Evolutionary conservation across 257 asterid genomes (phyloP), one percentile per base, ranked within the genome.

Genomic region (Petrea volubilis): DNA sequence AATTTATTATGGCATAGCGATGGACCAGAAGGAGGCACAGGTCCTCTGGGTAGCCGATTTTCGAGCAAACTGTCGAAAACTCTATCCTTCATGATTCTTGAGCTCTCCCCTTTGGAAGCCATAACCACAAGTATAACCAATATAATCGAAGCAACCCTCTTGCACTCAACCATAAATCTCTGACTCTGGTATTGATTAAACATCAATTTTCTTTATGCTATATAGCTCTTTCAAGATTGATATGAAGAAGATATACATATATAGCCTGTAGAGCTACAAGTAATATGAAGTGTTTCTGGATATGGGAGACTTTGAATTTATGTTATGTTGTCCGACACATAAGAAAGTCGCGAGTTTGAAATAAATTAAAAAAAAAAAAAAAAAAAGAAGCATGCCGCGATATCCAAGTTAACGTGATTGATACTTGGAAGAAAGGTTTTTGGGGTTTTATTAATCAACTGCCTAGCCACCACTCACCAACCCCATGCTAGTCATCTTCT

Each of bases 11-110:
- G 96, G 73, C 93, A 89, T 1, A 25, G 33, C 1, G 96, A 89
- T 41, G 96, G 82, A 68, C 71, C 86, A 5, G 96, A 89, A 4
- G 96, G 91, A 1, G 96, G 94, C 71, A 84, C 94, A 3, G 78
- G 84, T 68, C 92, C 96, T 74, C 86, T 77, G 20, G 94, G 94
- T 18, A 89, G 78, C 63, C 78, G 79, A 24, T 60, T 79, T 57
- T 25, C 67, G n/a, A 82, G 47, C 57, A 87, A 77, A 6, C 57
- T 68, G 3, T 43, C 29, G 21, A 56, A 59, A 43, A 44, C 72
- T 53, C 67, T 55, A 38, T 23, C 62, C 56, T 53, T 76, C 72
- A 67, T 74, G 1, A 46, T 34, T 51, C 96, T 77, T 33, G 51
- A 27, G 70, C 85, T 41, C 36, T 82, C 80, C 49, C 82, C 87